A percentile compares a stretch with the other conserved stretches of the same genome.
phyloP scores from a whole-genome alignment of 257 asterid species.

The Striga asiatica region DNA sequence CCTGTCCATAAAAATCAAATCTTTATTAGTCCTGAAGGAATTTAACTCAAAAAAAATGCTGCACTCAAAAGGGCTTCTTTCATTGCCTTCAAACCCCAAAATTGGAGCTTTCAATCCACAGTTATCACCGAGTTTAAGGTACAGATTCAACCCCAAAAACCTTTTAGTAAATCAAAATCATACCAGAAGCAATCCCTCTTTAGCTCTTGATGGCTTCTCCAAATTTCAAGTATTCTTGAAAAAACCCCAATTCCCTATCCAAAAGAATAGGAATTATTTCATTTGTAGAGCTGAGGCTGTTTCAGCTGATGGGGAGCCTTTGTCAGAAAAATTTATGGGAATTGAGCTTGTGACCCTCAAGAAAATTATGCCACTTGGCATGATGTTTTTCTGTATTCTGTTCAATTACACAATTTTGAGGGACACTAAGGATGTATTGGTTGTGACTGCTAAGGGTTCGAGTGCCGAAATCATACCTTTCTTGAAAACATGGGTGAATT shows the following conservation, averaged over 20 bases:
- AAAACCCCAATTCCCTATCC: conserved; percentile 33
- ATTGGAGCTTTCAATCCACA: conserved; percentile 35
- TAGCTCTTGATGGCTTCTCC: conserved; percentile 30
- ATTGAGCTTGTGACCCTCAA: conserved; percentile 61
- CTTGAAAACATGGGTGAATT: conserved; percentile 98
- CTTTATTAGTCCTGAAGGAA: too few relatives aligned
- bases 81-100: conserved; percentile 66
- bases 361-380: conserved; percentile 83
- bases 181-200: conserved; percentile 20
- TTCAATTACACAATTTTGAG: conserved; percentile 91
- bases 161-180: conserved; percentile 22
- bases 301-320: conserved; percentile 43
- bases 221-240: conserved; percentile 34
- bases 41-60: conserved; percentile 83
- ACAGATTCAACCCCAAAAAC: conserved; percentile 41
- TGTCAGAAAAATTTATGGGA: conserved; percentile 68
- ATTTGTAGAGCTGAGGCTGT: conserved; percentile 62
- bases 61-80: conserved; percentile 70
- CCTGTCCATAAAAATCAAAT: too few relatives aligned
- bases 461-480: conserved; percentile 98
- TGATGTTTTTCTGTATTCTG: conserved; percentile 91
- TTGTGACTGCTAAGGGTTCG: conserved; percentile 93
- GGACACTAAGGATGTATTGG: conserved; percentile 95
- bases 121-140: conserved; percentile 44
- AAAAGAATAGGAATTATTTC: conserved; percentile 22